Conservation (phyloP, 441 rosid genomes). For the Theobroma grandiflorum region DNA sequence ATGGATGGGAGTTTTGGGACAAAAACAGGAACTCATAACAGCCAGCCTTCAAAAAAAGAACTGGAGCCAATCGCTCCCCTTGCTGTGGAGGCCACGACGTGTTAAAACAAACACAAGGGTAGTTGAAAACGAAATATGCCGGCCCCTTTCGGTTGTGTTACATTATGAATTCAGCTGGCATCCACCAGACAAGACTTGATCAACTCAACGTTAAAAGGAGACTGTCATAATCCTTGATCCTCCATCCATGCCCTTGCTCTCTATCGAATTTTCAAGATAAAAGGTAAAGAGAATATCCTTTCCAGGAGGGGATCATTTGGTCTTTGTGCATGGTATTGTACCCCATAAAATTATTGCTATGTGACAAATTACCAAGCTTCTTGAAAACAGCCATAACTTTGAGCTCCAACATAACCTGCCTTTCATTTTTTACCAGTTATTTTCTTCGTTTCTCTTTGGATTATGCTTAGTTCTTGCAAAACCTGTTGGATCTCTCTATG, state of each 20-base stretch:
- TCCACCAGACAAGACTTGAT: slow-evolving; percentile 30
- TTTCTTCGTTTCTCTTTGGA: background rate
- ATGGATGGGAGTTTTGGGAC: background rate
- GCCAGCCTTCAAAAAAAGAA: background rate
- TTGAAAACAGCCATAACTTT: slow-evolving; percentile 23
- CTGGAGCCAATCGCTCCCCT: background rate
- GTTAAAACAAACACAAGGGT: background rate
- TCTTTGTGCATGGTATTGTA: slow-evolving; percentile 4
- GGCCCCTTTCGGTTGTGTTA: background rate
- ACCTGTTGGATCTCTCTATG: slow-evolving; percentile 35
- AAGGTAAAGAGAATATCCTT: background rate
- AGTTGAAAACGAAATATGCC: slow-evolving; percentile 18
- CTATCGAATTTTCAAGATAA: background rate
- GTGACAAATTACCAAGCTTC: slow-evolving; percentile 19
- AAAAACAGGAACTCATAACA: background rate
- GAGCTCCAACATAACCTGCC: background rate
- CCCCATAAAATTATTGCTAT: slow-evolving; percentile 27
- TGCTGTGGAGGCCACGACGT: slow-evolving; percentile 14
- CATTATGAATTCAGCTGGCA: slow-evolving; percentile 30
- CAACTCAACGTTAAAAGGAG: background rate
- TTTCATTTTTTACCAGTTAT: background rate
- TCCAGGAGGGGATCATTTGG: background rate
- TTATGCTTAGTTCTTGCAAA: slow-evolving; percentile 32
- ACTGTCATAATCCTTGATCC: background rate
- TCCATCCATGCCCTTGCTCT: background rate